Evolutionary conservation across 768 basidiomycete genomes (phyloP), one percentile per base, ranked within the genome.

Genomic region (Agaricus subrufescens): DNA sequence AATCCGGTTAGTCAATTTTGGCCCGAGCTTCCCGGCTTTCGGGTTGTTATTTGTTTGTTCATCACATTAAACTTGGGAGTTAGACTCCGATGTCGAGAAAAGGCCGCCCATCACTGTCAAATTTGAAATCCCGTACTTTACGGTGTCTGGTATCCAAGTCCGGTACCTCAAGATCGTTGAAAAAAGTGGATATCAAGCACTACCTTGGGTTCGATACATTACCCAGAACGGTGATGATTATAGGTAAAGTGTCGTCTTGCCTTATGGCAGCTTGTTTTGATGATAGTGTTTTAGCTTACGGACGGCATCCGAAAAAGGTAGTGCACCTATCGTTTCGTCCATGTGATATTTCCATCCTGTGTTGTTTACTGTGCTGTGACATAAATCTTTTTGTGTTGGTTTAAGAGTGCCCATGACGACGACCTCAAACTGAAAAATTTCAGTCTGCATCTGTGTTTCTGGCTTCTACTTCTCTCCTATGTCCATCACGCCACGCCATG

Each of bases 41-140:
- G 34, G 3, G 38, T 58, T 27, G 44, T 12, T 7, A 48, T 61
- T 19, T 19, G 19, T 19, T 19, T 19, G 19, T 19, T 19, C 19
- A 19, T 19, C 19, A 19, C 19, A 19, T 19, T 19, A 19, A 19
- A 19, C 19, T 19, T 19, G 19, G 19, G 19, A 19, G 19, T 19
- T 19, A 82, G 82, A 84, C 65, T 84, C 85, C 73, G 93, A 95
- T 44, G 73, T 81, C 39, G 94, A 95, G 60, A 92, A 93, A 65
- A 88, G 93, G 23, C 87, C 94, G 9, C 97, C 97, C 1, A 97
- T 98, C 60, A 91, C 91, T 0, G 96, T 98, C 68, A 94, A 93
- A 71, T 99, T 94, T 60, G 96, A 98, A 74, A 98, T 99, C 42
- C 96, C 97, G 0, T 98, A 98, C 73, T 98, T 98, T 69, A 98